Evolutionary conservation across 2,329 filamentous ascomycete species (phyloP), one percentile per base, ranked within the genome.

Genomic region (Fusarium algeriense): DNA sequence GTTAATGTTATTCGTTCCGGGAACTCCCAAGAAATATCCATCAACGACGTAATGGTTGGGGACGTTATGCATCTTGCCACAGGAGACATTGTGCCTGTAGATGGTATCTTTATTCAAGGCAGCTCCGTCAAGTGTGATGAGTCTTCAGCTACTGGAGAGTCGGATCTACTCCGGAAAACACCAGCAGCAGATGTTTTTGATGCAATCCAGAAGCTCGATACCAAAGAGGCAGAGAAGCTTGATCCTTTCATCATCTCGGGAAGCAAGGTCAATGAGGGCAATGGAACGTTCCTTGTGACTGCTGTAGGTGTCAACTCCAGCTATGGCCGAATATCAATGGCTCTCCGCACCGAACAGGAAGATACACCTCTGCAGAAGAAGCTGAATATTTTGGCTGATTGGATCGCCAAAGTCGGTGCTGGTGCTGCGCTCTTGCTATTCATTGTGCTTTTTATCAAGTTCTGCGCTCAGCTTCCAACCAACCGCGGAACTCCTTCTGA

Each of bases 381-480:
- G 78, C 82, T 89, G 6, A 84, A 80, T 30, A n/a, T 74, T 37
- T 66, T 70, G 28, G 69, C 75, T 28, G 71, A 76, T 48, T 75
- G 71, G 74, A 82, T 82, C 53, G 81, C 81, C n/a, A 81, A 80
- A 66, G 66, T 80, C 30, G 87, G 87, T 32, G 89, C 91, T 73
- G 89, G 88, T 60, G 90, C 93, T 35, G 92, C 92, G 46, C 80
- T 92, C 17, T 81, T 95, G 11, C 85, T 95, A 23, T 95, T 96
- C 78, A 82, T 94, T 56, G 91, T 94, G 28, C 84, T 95, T 15
- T 89, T 95, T 75, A 93, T 95, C 83, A 91, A 93, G 76, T 95
- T 94, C 78, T 83, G 93, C 28, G 90, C 87, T 37, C 80, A 86
- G 19, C 85, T 95, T 11, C 86, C 87, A 8, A 75, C 82, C 38